phyloP scores from a whole-genome alignment of 805 yeast species.

The Scheffersomyces stipitis region DNA sequence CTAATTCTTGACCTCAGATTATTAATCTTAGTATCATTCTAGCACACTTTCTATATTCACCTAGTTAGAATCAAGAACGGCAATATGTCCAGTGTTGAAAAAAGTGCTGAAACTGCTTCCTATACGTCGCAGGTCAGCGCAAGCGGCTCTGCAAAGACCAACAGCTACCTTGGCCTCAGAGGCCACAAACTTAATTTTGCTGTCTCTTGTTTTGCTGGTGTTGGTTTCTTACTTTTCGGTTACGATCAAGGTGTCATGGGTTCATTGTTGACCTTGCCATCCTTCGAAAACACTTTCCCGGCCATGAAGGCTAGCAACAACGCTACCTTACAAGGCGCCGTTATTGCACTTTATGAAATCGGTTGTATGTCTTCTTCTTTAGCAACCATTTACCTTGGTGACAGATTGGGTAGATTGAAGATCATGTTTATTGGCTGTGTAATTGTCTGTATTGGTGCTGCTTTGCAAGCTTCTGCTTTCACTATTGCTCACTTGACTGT shows the following conservation, averaged over 20 bases:
- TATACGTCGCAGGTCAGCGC: background rate
- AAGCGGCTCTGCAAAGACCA: background rate
- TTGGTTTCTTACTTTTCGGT: constrained; percentile 36
- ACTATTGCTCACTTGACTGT: constrained; percentile 26
- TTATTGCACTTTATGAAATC: constrained; percentile 20
- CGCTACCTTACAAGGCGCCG: constrained; percentile 20
- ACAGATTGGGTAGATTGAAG: constrained; percentile 19
- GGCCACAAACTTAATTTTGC: constrained; percentile 9
- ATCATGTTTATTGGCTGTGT: constrained; percentile 18
- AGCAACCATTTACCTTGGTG: constrained; percentile 20
- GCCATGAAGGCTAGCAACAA: constrained; percentile 14
- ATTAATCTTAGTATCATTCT: too few relatives aligned
- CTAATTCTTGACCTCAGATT: too few relatives aligned
- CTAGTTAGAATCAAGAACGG: too few relatives aligned
- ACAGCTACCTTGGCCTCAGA: constrained; percentile 5
- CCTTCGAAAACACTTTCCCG: constrained; percentile 16
- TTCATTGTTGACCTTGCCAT: constrained; percentile 18
- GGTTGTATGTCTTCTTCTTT: constrained; percentile 21
- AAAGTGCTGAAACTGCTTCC: too few relatives aligned
- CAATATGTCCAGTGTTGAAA: too few relatives aligned
- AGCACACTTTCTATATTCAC: too few relatives aligned
- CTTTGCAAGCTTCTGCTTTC: constrained; percentile 20
- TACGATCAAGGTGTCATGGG: constrained; percentile 47
- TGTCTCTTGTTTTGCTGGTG: constrained; percentile 11
- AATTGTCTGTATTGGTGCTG: constrained; percentile 22